Evolutionary conservation across 345 rosid genomes (phyloP).

Genomic region (Laguncularia racemosa): DNA sequence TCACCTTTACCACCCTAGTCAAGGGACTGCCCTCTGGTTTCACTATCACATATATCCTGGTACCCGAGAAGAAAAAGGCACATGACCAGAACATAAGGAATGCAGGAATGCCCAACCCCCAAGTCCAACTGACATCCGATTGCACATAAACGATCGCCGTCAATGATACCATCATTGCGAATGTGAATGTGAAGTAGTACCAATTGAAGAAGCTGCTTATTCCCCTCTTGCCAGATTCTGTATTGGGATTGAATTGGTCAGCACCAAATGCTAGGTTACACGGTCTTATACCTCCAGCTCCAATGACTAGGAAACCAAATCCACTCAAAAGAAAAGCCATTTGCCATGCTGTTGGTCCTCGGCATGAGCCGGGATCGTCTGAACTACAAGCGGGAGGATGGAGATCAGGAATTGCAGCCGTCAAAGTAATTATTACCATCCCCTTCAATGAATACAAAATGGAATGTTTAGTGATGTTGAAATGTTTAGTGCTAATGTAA

Average conservation of each 20-base stretch:
- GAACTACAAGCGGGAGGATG: conserved; percentile 30
- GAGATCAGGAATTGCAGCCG: conserved; percentile 29
- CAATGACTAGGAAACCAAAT: conserved; percentile 27
- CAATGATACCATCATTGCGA: conserved; percentile 34
- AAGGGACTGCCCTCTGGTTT: conserved; percentile 37
- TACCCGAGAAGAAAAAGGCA: conserved; percentile 27
- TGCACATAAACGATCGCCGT: conserved; percentile 44
- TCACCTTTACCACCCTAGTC: conserved; percentile 26
- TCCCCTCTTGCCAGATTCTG: conserved; percentile 34
- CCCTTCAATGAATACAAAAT: conserved; percentile 18
- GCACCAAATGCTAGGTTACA: conserved; percentile 52
- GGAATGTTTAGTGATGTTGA: too few species aligned
- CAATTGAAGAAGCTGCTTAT: conserved; percentile 54
- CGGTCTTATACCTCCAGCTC: conserved; percentile 45
- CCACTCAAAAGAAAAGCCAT: conserved; percentile 22
- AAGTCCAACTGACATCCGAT: conserved; percentile 49
- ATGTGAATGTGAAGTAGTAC: conserved; percentile 43
- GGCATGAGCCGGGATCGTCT: conserved; percentile 7
- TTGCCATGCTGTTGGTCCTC: conserved; percentile 27
- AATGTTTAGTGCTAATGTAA: too few species aligned
- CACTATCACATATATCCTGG: conserved; percentile 28
- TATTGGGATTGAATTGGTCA: conserved; percentile 45
- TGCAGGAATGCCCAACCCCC: conserved; percentile 47
- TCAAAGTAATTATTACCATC: conserved; percentile 29
- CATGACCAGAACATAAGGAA: conserved; percentile 35